phyloP scores from a whole-genome alignment of 2,329 filamentous ascomycete genomes.

The Hypoxylon sp. region DNA sequence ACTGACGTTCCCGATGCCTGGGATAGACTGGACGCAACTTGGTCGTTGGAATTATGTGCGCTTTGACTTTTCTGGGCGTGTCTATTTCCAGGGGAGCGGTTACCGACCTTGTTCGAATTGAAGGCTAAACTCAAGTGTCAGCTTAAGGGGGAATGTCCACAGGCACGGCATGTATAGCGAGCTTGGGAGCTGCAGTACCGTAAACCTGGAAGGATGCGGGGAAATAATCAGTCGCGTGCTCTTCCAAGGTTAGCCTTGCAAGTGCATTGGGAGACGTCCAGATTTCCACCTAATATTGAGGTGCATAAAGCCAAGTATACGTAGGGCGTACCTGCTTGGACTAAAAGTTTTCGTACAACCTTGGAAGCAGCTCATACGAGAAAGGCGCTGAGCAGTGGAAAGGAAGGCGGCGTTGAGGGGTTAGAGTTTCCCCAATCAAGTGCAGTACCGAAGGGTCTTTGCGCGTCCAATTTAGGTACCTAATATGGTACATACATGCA shows the following conservation, averaged over 20 bases:
- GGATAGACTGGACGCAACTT: background rate
- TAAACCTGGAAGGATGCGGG: slow-evolving; percentile 29
- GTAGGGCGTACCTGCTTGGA: slow-evolving; percentile 3
- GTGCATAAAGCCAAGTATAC: slow-evolving; percentile 17
- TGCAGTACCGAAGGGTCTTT: slow-evolving; percentile 1
- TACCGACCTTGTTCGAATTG: slow-evolving; percentile 20
- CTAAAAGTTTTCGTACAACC: slow-evolving; percentile 15
- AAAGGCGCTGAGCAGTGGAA: slow-evolving; percentile 17
- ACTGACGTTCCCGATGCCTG: background rate
- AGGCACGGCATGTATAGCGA: slow-evolving; percentile 17
- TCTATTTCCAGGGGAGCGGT: slow-evolving; percentile 13
- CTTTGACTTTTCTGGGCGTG: slow-evolving; percentile 8
- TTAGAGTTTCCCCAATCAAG: slow-evolving; percentile 35
- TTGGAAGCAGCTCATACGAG: slow-evolving; percentile 10
- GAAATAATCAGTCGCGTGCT: slow-evolving; percentile 30
- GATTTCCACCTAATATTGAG: slow-evolving; percentile 19
- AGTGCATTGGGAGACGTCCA: slow-evolving; percentile 20
- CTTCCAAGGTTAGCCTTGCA: slow-evolving; percentile 16
- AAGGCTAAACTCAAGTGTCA: slow-evolving; percentile 32
- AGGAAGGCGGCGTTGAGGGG: slow-evolving; percentile 34
- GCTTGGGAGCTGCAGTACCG: slow-evolving; percentile 18
- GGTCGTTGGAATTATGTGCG: background rate
- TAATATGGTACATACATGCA: no score
- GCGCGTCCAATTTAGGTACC: background rate
- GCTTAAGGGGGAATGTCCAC: slow-evolving; percentile 13